phyloP scores from a whole-genome alignment of 2,329 filamentous ascomycete genomes.

The Fusarium foetens region DNA sequence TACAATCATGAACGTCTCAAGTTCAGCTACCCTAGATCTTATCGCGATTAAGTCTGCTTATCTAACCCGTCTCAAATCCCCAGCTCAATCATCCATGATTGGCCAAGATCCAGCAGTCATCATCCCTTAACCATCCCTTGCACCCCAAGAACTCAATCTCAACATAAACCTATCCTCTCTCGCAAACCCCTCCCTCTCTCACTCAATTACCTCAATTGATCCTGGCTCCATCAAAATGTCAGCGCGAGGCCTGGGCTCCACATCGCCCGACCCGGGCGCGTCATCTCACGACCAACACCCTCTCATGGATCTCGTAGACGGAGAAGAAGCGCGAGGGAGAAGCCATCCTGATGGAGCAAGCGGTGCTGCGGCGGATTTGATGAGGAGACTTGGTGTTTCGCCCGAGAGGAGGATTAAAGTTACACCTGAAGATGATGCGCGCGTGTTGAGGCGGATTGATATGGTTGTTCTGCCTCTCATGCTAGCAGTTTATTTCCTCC shows the following conservation, averaged over 20 bases:
- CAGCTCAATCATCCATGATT: background rate
- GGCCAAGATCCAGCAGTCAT: background rate
- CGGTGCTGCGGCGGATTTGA: conserved; percentile 2
- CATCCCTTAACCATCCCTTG: conserved; percentile 15
- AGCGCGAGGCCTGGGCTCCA: conserved; percentile 3
- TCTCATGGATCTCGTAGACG: conserved; percentile 20
- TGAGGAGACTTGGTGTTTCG: conserved; percentile 25
- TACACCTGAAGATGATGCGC: conserved; percentile 35
- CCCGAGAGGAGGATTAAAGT: conserved; percentile 32
- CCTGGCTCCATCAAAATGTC: background rate
- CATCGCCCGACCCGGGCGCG: conserved; percentile 15
- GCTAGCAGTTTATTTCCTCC: conserved; percentile 35
- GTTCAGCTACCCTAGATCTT: background rate
- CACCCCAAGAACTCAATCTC: background rate
- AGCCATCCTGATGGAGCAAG: background rate
- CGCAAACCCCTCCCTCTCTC: background rate
- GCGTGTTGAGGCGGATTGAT: conserved; percentile 31
- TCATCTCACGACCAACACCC: conserved; percentile 16
- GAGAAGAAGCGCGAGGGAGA: background rate
- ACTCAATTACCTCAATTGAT: background rate
- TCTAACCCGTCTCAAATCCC: background rate
- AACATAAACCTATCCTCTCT: conserved; percentile 5
- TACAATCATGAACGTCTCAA: background rate
- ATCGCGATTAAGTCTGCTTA: background rate
- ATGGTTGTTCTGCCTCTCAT: conserved; percentile 35